Base-by-base conservation (phyloP, 1,139 yeast species). In the Petasospora fabianii region DNA sequence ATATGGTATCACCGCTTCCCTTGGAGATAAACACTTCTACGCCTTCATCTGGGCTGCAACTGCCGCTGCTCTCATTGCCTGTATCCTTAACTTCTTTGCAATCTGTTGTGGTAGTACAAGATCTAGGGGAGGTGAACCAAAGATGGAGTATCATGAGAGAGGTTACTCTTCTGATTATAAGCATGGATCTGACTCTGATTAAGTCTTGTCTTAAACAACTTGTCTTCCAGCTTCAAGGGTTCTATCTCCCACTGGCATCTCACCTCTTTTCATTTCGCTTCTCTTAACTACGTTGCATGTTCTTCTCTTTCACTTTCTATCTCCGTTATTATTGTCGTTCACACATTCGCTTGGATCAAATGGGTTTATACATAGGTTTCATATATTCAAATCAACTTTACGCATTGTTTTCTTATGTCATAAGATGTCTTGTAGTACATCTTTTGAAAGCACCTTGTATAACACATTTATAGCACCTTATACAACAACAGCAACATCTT, bases 41-140 rank as follows among this genome's bases (percentile, higher is more conserved):
- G 72, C 62, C 2, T 42, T 69, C 21, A 61, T 70, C 13, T 75
- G 80, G 80, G 66, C 65, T 21, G 69, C 73, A 7, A 58, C 64
- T 3, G 72, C 50, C 11, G 60, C 65, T 4, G 49, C 66, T 3
- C 38, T 71, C n/a, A 39, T 68, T 40, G 55, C 71, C 2, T 44
- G 60, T 1, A 9, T 70, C 19, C 60, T 69, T 50, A 69, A 72
- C 65, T 37, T 62, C 39, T 46, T 69, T 34, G 60, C 69, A 20
- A 58, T 65, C 22, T 68, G 75, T 58, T 68, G 71, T 48, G 71
- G 72, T 26, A 54, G 66, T 11, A 54, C 60, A 3, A 19, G 35
- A 2, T 33, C 43, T 24, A 55, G 43, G 14, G 38, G 39, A 24
- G 41, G 41, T 14, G 43, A 49, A 34, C 56, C 53, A 39, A 32